These are phyloP conservation scores for Chytriomyces sp. DNA, from an alignment of 192 early-diverging fungal genomes.

Conservation along the genomic window DNA sequence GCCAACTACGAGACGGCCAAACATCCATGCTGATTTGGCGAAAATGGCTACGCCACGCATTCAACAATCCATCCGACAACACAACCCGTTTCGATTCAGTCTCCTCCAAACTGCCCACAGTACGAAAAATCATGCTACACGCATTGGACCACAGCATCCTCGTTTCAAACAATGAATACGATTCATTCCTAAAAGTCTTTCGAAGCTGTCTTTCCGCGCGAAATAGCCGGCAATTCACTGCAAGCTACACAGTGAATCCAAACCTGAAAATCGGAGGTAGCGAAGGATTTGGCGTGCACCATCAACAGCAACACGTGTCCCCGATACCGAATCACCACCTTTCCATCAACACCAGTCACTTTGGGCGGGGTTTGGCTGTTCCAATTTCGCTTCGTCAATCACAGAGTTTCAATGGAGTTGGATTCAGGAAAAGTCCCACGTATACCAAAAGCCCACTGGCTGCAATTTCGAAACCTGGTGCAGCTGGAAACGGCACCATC, in stretches of 20 bases:
- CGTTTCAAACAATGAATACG: background rate
- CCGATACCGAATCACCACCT: too few relatives aligned
- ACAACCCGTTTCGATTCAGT: background rate
- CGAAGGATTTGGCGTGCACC: background rate
- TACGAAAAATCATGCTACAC: background rate
- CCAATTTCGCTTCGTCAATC: background rate
- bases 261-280: background rate
- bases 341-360: background rate
- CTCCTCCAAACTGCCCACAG: background rate
- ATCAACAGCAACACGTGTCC: too few relatives aligned
- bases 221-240: background rate
- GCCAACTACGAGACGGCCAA: slow-evolving; percentile 20
- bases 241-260: background rate
- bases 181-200: slow-evolving; percentile 15
- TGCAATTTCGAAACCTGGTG: background rate
- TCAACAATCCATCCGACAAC: background rate
- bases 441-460: background rate
- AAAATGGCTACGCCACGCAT: slow-evolving; percentile 8
- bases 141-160: slow-evolving; percentile 3
- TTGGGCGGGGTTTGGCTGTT: background rate
- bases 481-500: background rate
- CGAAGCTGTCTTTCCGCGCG: background rate
- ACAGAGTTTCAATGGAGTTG: background rate
- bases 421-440: background rate
- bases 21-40: background rate